These are phyloP conservation scores for Ogataea hybrid DNA, from an alignment of 1,139 yeast species.

Conservation along the genomic window DNA sequence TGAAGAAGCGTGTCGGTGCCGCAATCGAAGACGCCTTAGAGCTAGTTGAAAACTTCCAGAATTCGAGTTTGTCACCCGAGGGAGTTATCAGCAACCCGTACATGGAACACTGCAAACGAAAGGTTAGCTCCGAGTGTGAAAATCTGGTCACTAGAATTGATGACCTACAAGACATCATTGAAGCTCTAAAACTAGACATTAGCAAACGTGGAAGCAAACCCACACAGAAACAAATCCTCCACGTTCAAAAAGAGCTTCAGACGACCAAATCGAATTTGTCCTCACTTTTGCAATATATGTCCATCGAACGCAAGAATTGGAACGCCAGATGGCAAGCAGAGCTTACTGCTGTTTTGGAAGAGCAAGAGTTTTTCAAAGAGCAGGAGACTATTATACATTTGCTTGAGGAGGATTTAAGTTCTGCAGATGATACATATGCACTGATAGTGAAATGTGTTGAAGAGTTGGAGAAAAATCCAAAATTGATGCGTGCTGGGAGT, in stretches of 20 bases:
- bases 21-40: conserved; percentile 45
- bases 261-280: conserved; percentile 54
- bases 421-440: conserved; percentile 77
- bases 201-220: conserved; percentile 91
- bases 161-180: conserved; percentile 89
- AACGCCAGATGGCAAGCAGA: conserved; percentile 91
- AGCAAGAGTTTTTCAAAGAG: conserved; percentile 85
- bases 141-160: conserved; percentile 74
- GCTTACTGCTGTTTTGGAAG: conserved; percentile 86
- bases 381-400: conserved; percentile 86
- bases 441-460: conserved; percentile 80
- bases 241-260: conserved; percentile 62
- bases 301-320: conserved; percentile 79
- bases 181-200: conserved; percentile 86
- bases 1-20: conserved; percentile 42
- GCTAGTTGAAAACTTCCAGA: conserved; percentile 50
- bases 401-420: conserved; percentile 73
- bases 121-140: conserved; percentile 78
- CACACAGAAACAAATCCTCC: conserved; percentile 66
- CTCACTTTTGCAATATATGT: conserved; percentile 59
- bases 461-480: conserved; percentile 61
- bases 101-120: conserved; percentile 74
- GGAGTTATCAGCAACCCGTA: conserved; percentile 58
- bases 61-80: conserved; percentile 40
- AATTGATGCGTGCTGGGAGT: conserved; percentile 11